Conservation (phyloP, 164 flowering plant species). For the Stephania cephalantha region DNA sequence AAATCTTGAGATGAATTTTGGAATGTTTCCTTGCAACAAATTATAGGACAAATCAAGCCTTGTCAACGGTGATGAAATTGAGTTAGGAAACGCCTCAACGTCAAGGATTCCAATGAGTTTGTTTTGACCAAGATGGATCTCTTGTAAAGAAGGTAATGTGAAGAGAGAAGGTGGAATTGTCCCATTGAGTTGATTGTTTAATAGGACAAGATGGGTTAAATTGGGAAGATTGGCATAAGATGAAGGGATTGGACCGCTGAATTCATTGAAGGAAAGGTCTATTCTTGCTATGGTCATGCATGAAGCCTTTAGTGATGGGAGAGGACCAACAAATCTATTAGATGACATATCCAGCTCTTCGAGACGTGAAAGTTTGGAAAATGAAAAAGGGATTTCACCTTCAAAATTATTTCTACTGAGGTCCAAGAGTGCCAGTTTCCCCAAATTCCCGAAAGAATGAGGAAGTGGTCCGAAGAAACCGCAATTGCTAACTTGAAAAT, state of each 20-base stretch:
- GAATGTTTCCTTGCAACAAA: neutral
- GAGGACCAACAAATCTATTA: neutral
- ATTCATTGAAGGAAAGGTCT: neutral
- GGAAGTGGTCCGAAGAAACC: conserved; percentile 37
- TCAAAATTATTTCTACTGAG: too few relatives aligned
- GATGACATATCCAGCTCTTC: neutral
- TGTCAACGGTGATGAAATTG: neutral
- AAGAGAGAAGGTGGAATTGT: neutral
- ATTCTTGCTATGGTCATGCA: too few relatives aligned
- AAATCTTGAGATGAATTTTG: neutral
- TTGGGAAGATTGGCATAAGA: too few relatives aligned
- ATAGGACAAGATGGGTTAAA: too few relatives aligned
- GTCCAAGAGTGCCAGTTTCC: neutral
- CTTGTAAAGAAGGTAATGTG: neutral
- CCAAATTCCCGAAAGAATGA: conserved; percentile 19
- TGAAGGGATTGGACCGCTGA: conserved; percentile 26
- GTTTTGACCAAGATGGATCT: neutral
- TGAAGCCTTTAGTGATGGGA: too few relatives aligned
- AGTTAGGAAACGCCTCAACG: neutral
- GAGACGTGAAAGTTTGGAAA: conserved; percentile 16
- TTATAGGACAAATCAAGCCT: neutral
- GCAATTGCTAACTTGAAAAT: conserved; percentile 23
- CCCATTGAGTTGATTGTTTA: neutral
- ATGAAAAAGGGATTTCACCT: neutral
- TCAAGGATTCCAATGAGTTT: neutral